phyloP scores from a whole-genome alignment of 305 asterid genomes.

The Solanum hybrid region DNA sequence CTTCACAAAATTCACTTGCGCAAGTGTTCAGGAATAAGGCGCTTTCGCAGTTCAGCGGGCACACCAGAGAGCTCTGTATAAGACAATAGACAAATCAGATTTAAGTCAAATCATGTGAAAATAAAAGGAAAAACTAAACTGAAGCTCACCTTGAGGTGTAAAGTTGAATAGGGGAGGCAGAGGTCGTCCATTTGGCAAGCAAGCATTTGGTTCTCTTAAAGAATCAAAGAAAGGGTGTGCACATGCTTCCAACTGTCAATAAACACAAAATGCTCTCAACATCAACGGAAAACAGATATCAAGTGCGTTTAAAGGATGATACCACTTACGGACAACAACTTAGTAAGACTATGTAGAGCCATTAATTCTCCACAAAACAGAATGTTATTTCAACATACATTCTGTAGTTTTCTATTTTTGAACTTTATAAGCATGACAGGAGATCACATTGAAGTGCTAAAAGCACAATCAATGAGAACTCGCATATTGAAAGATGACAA shows the following conservation, averaged over 20 bases:
- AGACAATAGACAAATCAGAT: neutral
- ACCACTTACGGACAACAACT: neutral
- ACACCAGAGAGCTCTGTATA: constrained; percentile 68
- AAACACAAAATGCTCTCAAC: neutral
- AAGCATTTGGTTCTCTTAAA: constrained; percentile 61
- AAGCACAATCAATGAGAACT: neutral
- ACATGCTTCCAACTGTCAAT: constrained; percentile 86
- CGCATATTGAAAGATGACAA: neutral
- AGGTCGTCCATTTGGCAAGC: constrained; percentile 66
- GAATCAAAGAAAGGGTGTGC: constrained; percentile 92
- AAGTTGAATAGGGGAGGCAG: constrained; percentile 86
- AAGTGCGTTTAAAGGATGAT: neutral
- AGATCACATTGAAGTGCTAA: neutral
- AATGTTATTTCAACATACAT: neutral
- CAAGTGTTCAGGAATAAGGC: constrained; percentile 68
- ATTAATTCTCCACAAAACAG: neutral
- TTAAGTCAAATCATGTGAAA: neutral
- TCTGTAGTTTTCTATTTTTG: neutral
- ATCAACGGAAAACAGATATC: neutral
- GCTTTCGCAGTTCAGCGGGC: constrained; percentile 59
- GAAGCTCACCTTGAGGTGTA: constrained; percentile 55
- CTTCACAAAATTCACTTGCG: constrained; percentile 31
- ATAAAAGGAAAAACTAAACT: neutral
- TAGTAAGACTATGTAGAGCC: neutral
- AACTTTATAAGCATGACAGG: neutral